Base-by-base conservation (phyloP, 176 grass and related monocot genomes). In the Metroxylon sagu region DNA sequence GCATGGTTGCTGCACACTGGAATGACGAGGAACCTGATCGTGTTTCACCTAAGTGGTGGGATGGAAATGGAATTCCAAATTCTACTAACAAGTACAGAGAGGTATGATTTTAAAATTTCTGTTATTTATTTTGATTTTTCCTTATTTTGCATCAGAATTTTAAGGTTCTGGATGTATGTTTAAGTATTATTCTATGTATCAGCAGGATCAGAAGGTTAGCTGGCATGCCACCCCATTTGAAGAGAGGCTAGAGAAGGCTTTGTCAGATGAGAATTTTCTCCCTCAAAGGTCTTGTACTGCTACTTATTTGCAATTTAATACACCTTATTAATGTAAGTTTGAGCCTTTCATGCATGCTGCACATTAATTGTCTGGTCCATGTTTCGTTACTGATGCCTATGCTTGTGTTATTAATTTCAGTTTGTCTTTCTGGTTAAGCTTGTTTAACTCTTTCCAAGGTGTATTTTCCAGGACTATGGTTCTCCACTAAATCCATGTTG, bases 31-130 rank as follows among this genome's bases (percentile, higher is more conserved):
- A 76, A 25, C 75, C 79, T 6, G 67, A 62, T 57, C 70, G 25
- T 48, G 53, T 64, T 57, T 61, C 62, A 39, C 62, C 71, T 43
- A 79, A 88, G 73, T 75, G 64, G 66, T 85, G 85, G 82, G 93
- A 98, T 71, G 82, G 93, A 70, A 92, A 92, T 65, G 93, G 93
- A 65, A 98, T 98, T 70, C 93, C 93, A 59, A 98, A 98, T 61
- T 98, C 88, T 19, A 98, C 93, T 28, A 98, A 92, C 60, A 98
- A 92, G 57, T 98, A 98, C 53, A 98, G 89, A 89, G 93, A 98
- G 76, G 92, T 97, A 80, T 69, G 70, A 19, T 72, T 26, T 43
- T 43, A 14, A 43, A 1, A 14, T 43, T 43, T 43, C 10, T 14
- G 7, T 43, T 63, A 10, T 60, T 50, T 67, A 62, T 35, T 8